Conservation (phyloP, 2,329 filamentous ascomycete genomes). For the Aureobasidium melanogenum region DNA sequence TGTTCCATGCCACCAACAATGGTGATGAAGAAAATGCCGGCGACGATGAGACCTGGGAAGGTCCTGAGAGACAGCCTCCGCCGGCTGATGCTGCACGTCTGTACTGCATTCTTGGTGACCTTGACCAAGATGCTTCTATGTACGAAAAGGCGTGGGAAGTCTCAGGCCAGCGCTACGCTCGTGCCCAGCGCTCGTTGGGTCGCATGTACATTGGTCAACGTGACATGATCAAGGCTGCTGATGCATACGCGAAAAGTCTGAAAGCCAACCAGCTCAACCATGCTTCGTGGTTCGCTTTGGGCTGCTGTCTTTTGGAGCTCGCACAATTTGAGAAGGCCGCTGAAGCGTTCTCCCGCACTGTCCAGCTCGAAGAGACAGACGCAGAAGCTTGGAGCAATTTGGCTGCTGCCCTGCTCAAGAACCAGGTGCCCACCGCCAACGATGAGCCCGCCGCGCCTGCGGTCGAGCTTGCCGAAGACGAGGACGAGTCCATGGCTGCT, state of each 20-base stretch:
- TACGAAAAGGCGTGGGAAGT: conserved; percentile 86
- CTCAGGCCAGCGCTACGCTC: conserved; percentile 69
- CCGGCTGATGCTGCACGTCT: conserved; percentile 78
- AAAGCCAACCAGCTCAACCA: conserved; percentile 72
- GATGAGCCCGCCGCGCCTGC: neutral
- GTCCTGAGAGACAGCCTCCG: conserved; percentile 59
- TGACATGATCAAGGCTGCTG: conserved; percentile 59
- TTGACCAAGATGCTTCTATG: conserved; percentile 64
- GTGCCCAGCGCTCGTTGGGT: conserved; percentile 80
- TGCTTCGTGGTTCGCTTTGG: conserved; percentile 80
- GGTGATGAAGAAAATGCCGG: conserved; percentile 27
- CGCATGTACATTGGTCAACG: conserved; percentile 63
- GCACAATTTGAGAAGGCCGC: conserved; percentile 69
- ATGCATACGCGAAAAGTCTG: conserved; percentile 71
- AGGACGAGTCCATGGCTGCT: conserved; percentile 25
- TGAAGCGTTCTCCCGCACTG: conserved; percentile 73
- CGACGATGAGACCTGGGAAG: conserved; percentile 47
- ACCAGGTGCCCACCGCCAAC: conserved; percentile 14
- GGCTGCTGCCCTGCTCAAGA: conserved; percentile 62
- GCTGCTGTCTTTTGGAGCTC: conserved; percentile 76
- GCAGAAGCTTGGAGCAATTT: conserved; percentile 94
- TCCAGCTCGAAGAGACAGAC: conserved; percentile 78
- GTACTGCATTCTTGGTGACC: conserved; percentile 87
- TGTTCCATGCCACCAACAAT: conserved; percentile 58
- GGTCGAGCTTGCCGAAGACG: conserved; percentile 21